phyloP scores from a whole-genome alignment of 352 stramenopile genomes.

The Aphanomyces invadans region DNA sequence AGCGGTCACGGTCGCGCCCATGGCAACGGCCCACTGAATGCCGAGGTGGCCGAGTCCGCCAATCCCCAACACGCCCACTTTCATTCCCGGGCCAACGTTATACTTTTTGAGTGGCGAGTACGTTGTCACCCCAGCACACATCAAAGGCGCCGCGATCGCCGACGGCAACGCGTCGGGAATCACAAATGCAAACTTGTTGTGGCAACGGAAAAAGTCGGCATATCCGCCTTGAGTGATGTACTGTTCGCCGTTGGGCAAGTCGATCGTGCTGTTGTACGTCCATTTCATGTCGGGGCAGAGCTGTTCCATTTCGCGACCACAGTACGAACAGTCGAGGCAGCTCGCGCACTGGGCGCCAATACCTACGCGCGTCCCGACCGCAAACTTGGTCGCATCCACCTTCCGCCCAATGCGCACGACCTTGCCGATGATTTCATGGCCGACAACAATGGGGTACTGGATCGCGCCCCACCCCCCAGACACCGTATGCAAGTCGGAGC shows the following conservation, averaged over 20 bases:
- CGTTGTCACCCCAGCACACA: conserved; percentile 83
- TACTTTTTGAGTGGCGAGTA: conserved; percentile 69
- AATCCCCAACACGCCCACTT: conserved; percentile 70
- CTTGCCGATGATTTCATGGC: conserved; percentile 49
- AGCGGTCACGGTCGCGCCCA: conserved; percentile 62
- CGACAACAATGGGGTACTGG: conserved; percentile 38
- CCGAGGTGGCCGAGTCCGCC: conserved; percentile 79
- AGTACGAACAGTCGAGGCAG: conserved; percentile 36
- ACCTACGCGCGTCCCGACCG: conserved; percentile 41
- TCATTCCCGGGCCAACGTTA: conserved; percentile 38
- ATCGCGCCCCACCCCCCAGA: conserved; percentile 27
- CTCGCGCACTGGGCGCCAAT: conserved; percentile 46
- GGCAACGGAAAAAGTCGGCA: conserved; percentile 53
- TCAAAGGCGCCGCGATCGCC: conserved; percentile 45
- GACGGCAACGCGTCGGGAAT: conserved; percentile 66
- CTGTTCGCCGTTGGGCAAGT: conserved; percentile 3
- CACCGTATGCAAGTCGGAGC: conserved; percentile 31
- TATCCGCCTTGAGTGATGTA: conserved; percentile 57
- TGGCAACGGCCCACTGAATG: conserved; percentile 73
- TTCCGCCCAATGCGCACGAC: conserved; percentile 29
- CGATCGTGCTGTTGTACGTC: conserved; percentile 30
- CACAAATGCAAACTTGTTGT: conserved; percentile 51
- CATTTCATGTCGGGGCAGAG: conserved; percentile 29
- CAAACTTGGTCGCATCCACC: conserved; percentile 40
- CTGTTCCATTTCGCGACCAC: conserved; percentile 33